Evolutionary conservation across 208 protist genomes (phyloP), one percentile per base, ranked within the genome.

Genomic region (Trypanosoma lewisi): DNA sequence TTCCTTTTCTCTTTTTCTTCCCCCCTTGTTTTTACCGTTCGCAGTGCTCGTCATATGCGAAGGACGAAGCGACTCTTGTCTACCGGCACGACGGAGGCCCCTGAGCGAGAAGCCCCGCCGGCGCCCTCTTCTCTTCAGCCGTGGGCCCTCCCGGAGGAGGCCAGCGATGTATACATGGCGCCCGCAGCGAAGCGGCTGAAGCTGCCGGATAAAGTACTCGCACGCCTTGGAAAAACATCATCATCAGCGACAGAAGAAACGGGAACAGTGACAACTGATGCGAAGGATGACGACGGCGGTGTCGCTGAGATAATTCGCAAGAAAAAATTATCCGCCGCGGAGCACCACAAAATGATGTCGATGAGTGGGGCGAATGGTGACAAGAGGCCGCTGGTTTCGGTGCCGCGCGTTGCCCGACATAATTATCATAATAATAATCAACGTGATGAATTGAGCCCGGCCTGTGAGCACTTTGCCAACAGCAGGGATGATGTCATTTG

Each of bases 401-500:
- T 53, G 44, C 45, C 37, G 14, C 58, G 63, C 41, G 9, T 52
- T 21, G 44, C 54, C 9, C 63, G 55, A 34, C 59, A 52, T 45
- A 59, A 42, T 16, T 7, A 19, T 16, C 45, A 52, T 19, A 2
- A 42, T 6, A 19, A 44, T 21, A 56, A 55, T 2, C 33, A 28
- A 17, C 5, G 56, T 5, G 56, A 4, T 4, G 41, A 7, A 41
- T 25, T 34, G 12, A 42, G 11, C 17, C 19, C 23, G 19, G 19
- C 66, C 17, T 21, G 11, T 30, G 56, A 48, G 6, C 27, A 48
- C 19, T 82, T 77, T 66, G 51, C 56, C 23, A 77, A 78, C 47
- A 58, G 58, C 63, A 59, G 30, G 7, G 66, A 75, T 49, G 58
- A 72, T 14, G 34, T 82, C 33, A 82, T 82, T 58, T 51, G 49